These are phyloP conservation scores for Penicillium alfredii DNA, from an alignment of 495 filamentous ascomycete species.

Conservation along the genomic window DNA sequence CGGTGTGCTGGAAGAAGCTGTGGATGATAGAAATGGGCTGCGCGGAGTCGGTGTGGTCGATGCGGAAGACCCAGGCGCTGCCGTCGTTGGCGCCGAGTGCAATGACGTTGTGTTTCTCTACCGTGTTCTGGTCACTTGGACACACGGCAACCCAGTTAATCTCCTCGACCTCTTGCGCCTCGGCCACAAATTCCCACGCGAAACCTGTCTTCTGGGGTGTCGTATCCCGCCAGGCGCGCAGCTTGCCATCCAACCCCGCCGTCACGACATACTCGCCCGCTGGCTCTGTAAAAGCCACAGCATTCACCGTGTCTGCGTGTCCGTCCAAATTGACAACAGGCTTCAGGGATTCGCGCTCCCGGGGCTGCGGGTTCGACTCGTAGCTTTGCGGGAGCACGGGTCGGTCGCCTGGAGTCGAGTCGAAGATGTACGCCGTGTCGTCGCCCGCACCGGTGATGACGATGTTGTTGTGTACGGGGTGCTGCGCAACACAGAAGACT, in stretches of 20 bases:
- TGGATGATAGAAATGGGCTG: constrained; percentile 74
- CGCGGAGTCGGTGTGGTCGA: constrained; percentile 58
- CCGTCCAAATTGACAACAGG: constrained; percentile 67
- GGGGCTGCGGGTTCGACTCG: constrained; percentile 56
- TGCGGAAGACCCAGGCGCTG: constrained; percentile 86
- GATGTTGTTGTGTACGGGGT: constrained; percentile 70
- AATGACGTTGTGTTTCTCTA: constrained; percentile 69
- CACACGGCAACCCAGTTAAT: constrained; percentile 86
- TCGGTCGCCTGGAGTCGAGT: constrained; percentile 55
- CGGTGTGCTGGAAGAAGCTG: constrained; percentile 85
- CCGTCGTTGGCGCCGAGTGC: constrained; percentile 91
- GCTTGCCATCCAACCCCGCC: constrained; percentile 75
- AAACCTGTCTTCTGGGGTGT: constrained; percentile 35
- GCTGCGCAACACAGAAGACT: constrained; percentile 89
- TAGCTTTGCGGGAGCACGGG: constrained; percentile 70
- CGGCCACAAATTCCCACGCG: constrained; percentile 58
- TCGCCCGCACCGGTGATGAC: constrained; percentile 87
- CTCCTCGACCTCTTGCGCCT: constrained; percentile 83
- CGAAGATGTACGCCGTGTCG: constrained; percentile 75
- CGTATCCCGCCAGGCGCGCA: constrained; percentile 50
- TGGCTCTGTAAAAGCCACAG: constrained; percentile 75
- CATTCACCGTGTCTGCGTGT: constrained; percentile 87
- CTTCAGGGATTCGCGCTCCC: constrained; percentile 52
- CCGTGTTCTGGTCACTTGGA: constrained; percentile 52
- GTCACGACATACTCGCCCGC: constrained; percentile 78